Evolutionary conservation across 1,284 basidiomycete genomes (phyloP).

Genomic region (Athelia sp.): DNA sequence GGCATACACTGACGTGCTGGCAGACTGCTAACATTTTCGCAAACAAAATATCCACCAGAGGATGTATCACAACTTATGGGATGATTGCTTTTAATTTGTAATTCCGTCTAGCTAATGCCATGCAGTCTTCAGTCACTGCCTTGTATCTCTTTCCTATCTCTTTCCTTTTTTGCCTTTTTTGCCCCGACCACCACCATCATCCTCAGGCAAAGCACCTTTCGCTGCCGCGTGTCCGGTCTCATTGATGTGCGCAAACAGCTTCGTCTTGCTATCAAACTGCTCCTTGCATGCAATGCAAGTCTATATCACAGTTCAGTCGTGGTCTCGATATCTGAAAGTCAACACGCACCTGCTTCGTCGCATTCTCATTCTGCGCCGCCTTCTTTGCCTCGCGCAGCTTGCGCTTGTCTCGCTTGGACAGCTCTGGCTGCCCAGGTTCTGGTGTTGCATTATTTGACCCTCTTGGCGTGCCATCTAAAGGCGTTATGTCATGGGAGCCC

Average conservation of each 20-base stretch:
- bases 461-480: neutral
- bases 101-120: neutral
- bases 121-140: neutral
- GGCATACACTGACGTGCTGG: slow-evolving; percentile 5
- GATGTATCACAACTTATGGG: slow-evolving; percentile 93
- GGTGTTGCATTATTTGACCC: slow-evolving; percentile 10
- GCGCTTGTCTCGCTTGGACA: slow-evolving; percentile 81
- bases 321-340: neutral
- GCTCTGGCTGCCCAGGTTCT: slow-evolving; percentile 23
- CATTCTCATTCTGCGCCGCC: slow-evolving; percentile 40
- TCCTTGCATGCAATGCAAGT: slow-evolving; percentile 71
- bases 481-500: neutral
- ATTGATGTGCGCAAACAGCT: slow-evolving; percentile 75
- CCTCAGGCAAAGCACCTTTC: slow-evolving; percentile 10
- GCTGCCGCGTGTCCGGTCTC: slow-evolving; percentile 64
- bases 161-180: neutral
- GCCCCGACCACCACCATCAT: slow-evolving; percentile 15
- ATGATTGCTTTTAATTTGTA: slow-evolving; percentile 27
- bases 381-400: slow-evolving; percentile 76
- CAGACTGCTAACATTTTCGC: slow-evolving; percentile 89
- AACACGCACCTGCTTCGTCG: slow-evolving; percentile 16
- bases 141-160: slow-evolving; percentile 2
- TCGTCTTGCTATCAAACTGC: slow-evolving; percentile 69
- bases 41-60: slow-evolving; percentile 90
- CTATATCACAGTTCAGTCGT: slow-evolving; percentile 21